These are phyloP conservation scores for Clitopilus hobsonii DNA, from an alignment of 768 basidiomycete species.

Conservation along the genomic window DNA sequence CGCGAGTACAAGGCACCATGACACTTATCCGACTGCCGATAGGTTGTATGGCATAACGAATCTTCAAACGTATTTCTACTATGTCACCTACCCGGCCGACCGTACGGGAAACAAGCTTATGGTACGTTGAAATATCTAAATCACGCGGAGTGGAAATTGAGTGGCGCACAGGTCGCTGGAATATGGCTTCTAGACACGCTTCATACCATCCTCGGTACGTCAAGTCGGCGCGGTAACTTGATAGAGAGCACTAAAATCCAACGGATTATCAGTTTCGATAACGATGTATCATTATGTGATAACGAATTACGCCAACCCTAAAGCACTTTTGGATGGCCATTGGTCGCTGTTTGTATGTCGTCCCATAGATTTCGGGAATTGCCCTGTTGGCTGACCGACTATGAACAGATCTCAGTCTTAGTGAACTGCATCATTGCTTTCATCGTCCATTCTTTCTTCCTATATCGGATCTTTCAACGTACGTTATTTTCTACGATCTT, in stretches of 20 bases:
- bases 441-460: constrained; percentile 29
- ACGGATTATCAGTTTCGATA: constrained; percentile 17
- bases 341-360: constrained; percentile 21
- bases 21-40: not conserved
- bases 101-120: constrained; percentile 17
- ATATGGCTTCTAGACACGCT: constrained; percentile 28
- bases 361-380: constrained; percentile 10
- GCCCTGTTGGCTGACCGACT: not conserved
- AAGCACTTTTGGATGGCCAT: constrained; percentile 25
- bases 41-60: constrained; percentile 33
- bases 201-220: constrained; percentile 25
- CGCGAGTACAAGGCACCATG: not conserved
- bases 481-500: too few relatives aligned
- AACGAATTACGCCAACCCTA: constrained; percentile 30
- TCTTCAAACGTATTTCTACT: constrained; percentile 30
- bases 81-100: constrained; percentile 27
- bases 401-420: constrained; percentile 18
- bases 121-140: constrained; percentile 12
- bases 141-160: not conserved
- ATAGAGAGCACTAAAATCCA: not conserved
- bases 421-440: constrained; percentile 25
- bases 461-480: constrained; percentile 25
- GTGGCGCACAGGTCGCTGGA: constrained; percentile 16
- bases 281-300: constrained; percentile 37
- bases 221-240: not conserved